phyloP scores from a whole-genome alignment of 2,329 filamentous ascomycete genomes.

The Thelonectria discophora region DNA sequence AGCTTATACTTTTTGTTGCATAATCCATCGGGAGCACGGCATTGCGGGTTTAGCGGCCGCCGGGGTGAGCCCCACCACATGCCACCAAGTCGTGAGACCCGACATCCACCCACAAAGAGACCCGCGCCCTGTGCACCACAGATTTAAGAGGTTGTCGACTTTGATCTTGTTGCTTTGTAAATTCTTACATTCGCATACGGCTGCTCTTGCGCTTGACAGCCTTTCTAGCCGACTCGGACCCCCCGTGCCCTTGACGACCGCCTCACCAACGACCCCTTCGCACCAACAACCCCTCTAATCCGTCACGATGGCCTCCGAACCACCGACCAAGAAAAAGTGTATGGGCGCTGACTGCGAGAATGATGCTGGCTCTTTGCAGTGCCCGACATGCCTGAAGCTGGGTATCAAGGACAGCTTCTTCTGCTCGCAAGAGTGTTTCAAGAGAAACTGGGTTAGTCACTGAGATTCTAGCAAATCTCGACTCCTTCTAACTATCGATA shows the following conservation, averaged over 20 bases:
- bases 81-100: slow-evolving; percentile 9
- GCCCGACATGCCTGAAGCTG: slow-evolving; percentile 92
- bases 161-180: neutral
- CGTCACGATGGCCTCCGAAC: slow-evolving; percentile 58
- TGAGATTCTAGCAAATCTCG: neutral
- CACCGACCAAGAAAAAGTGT: slow-evolving; percentile 73
- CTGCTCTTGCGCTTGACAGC: neutral
- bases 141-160: neutral
- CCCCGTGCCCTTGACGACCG: neutral
- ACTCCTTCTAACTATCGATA: slow-evolving; percentile 50
- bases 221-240: neutral
- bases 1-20: neutral
- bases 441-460: slow-evolving; percentile 89
- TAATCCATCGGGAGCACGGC: slow-evolving; percentile 10
- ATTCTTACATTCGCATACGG: neutral
- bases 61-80: slow-evolving; percentile 23
- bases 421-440: slow-evolving; percentile 99
- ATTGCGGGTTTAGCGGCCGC: slow-evolving; percentile 1
- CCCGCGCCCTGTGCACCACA: slow-evolving; percentile 31
- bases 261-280: neutral
- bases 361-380: slow-evolving; percentile 86
- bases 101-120: slow-evolving; percentile 24
- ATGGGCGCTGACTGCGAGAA: slow-evolving; percentile 85
- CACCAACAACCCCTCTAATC: slow-evolving; percentile 1
- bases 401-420: slow-evolving; percentile 91